Evolutionary conservation across 2,329 filamentous ascomycete genomes (phyloP).

Genomic region (Talaromyces sp.): DNA sequence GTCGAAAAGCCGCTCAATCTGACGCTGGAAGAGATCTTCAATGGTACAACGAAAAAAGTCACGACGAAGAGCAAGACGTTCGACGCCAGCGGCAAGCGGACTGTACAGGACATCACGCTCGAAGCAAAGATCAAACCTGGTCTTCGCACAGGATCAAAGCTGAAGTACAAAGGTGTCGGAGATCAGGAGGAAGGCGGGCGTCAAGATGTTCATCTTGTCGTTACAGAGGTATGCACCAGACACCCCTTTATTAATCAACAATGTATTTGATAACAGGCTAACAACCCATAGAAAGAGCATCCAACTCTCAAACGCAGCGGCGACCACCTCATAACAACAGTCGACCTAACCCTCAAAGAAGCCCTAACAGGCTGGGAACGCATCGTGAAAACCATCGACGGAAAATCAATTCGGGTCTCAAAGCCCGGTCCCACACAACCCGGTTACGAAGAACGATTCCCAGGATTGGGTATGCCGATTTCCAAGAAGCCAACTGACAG

Average conservation of each 20-base stretch:
- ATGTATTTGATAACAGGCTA: background rate
- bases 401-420: conserved; percentile 74
- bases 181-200: conserved; percentile 95
- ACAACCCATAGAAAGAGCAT: conserved; percentile 69
- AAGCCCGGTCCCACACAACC: conserved; percentile 83
- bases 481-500: conserved; percentile 82
- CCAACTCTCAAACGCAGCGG: conserved; percentile 80
- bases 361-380: conserved; percentile 90
- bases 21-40: conserved; percentile 82
- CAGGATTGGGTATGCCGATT: conserved; percentile 87
- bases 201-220: conserved; percentile 91
- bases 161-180: conserved; percentile 96
- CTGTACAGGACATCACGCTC: conserved; percentile 81
- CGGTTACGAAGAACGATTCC: conserved; percentile 75
- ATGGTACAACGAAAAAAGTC: conserved; percentile 90
- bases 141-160: conserved; percentile 94
- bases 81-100: conserved; percentile 77
- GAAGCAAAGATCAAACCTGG: conserved; percentile 95
- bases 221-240: conserved; percentile 73
- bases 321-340: conserved; percentile 75
- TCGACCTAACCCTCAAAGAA: conserved; percentile 87
- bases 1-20: conserved; percentile 80
- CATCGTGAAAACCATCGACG: conserved; percentile 91
- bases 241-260: background rate
- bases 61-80: conserved; percentile 97